Percentiles rank a stretch among this genome's conserved stretches.
These are phyloP conservation scores for Diaporthe caulivora DNA, from an alignment of 2,329 filamentous ascomycete species.

Conservation along the genomic window DNA sequence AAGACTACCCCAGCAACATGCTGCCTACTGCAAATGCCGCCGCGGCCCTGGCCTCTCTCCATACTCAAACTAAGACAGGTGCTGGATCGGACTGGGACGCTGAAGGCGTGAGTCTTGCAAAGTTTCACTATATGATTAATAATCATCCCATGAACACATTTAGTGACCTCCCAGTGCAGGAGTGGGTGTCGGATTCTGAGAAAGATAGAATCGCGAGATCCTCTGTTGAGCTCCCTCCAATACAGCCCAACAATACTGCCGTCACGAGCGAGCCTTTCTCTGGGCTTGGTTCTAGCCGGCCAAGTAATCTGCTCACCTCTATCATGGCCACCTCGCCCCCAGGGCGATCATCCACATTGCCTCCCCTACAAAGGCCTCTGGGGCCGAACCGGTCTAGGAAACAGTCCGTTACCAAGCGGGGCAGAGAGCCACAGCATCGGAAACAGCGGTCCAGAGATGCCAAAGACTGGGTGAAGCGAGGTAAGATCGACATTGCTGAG, in stretches of 20 bases:
- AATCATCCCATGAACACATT: constrained; percentile 14
- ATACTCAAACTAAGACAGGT: constrained; percentile 71
- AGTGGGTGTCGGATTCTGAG: constrained; percentile 79
- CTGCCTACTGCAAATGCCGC: constrained; percentile 81
- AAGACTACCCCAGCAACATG: constrained; percentile 75
- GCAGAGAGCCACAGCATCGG: constrained; percentile 82
- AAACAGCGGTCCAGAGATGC: constrained; percentile 80
- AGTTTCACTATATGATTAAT: constrained; percentile 25
- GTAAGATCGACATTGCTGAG: constrained; percentile 62
- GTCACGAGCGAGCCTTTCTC: constrained; percentile 82
- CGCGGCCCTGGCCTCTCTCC: constrained; percentile 86
- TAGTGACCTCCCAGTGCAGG: constrained; percentile 57
- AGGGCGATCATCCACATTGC: constrained; percentile 87
- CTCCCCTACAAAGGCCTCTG: constrained; percentile 81
- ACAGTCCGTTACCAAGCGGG: constrained; percentile 85
- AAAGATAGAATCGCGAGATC: constrained; percentile 72
- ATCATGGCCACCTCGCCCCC: constrained; percentile 86
- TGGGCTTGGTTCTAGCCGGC: constrained; percentile 69
- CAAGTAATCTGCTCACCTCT: constrained; percentile 84
- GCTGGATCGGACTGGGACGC: constrained; percentile 83
- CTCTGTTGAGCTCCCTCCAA: constrained; percentile 79
- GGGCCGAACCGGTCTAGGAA: constrained; percentile 83
- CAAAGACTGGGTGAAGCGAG: constrained; percentile 72
- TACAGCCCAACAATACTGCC: constrained; percentile 68
- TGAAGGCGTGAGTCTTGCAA: constrained; percentile 72